Evolutionary conservation across 345 rosid genomes (phyloP).

Genomic region (Citrus trifoliata): DNA sequence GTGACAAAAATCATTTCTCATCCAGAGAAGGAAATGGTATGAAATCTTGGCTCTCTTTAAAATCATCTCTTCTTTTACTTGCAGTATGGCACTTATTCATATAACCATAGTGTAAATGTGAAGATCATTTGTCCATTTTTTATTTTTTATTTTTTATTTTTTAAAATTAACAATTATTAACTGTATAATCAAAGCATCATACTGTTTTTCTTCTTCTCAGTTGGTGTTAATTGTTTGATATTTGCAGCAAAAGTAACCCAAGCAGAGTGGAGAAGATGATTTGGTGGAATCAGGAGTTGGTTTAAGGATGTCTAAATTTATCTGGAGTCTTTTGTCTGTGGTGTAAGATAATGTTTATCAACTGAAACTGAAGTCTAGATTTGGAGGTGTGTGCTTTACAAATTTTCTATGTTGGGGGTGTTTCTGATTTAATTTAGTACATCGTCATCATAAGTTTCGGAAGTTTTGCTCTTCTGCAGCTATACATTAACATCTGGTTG

Average conservation of each 20-base stretch:
- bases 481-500: conserved; percentile 12
- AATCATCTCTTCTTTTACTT: background rate
- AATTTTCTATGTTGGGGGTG: conserved; percentile 24
- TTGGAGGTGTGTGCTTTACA: conserved; percentile 26
- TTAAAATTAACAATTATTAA: background rate
- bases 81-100: background rate
- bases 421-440: conserved; percentile 36
- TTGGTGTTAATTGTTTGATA: background rate
- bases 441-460: conserved; percentile 39
- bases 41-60: conserved; percentile 11
- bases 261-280: conserved; percentile 62
- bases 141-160: no score
- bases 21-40: conserved; percentile 66
- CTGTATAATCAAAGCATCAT: background rate
- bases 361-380: conserved; percentile 22
- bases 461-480: conserved; percentile 19
- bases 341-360: conserved; percentile 27
- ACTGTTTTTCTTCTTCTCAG: background rate
- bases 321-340: conserved; percentile 10
- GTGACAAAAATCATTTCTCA: conserved; percentile 45
- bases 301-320: background rate
- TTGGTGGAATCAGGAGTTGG: conserved; percentile 7
- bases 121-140: background rate
- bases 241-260: conserved; percentile 56
- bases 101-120: background rate